Base-by-base conservation (phyloP, 768 basidiomycete genomes). In the Boletus barrowsii region DNA sequence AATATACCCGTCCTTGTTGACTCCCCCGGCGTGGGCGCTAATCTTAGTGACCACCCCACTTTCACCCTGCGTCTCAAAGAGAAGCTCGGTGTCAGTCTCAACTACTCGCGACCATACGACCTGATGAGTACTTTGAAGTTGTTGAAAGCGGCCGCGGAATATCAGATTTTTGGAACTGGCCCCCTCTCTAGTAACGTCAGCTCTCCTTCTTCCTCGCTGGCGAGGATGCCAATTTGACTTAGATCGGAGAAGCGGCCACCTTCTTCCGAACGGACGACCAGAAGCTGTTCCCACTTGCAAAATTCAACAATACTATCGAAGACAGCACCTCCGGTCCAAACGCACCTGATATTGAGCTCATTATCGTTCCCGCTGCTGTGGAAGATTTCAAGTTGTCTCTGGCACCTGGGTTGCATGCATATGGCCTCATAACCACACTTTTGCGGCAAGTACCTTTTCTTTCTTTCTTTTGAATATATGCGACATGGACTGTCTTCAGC, bases 11-110 rank as follows among this genome's bases (percentile, higher is more conserved):
- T 84, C 30, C 71, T 85, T 18, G 63, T 81, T 7, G 82, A 91
- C 60, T 78, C 87, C 2, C 85, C 87, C 0, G 84, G 84, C 11
- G 90, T 94, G 18, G 92, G 92, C 14, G 73, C 79, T 10, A 78
- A 91, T 65, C 77, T 93, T 17, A 73, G 79, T 42, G 91, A 93
- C 63, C 91, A 93, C 61, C 74, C 77, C 4, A 75, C 77, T 14
- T 75, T 87, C 47, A 73, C 78, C 60, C 48, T 83, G 24, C 74
- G 76, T 58, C 76, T 80, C 66, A 76, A 76, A 57, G 83, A 85
- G 57, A 84, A 77, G 55, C 69, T 68, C 3, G 72, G 76, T 48
- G 61, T 70, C 6, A 76, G 79, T 7, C 39, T 79, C 14, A 76
- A 71, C 53, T 79, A 68, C 57, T 55, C 82, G 32, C 51, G 56